These are phyloP conservation scores for Metschnikowia borealis DNA, from an alignment of 805 yeast genomes.

Conservation along the genomic window DNA sequence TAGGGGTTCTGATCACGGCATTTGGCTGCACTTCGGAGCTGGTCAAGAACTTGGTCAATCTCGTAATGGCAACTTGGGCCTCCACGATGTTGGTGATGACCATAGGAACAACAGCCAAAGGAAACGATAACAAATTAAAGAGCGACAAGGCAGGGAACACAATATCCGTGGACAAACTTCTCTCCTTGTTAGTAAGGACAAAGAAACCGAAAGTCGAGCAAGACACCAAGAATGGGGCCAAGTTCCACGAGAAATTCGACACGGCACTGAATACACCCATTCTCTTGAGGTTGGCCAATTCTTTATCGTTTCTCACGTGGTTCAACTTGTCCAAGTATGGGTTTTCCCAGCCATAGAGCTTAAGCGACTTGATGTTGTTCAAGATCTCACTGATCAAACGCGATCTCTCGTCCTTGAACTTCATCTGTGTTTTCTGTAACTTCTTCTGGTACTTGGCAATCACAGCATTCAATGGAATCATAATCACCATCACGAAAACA, in stretches of 20 bases:
- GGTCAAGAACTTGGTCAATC: constrained; percentile 70
- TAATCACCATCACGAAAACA: constrained; percentile 67
- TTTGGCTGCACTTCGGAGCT: constrained; percentile 80
- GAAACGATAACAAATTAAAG: constrained; percentile 86
- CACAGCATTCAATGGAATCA: constrained; percentile 75
- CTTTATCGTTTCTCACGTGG: constrained; percentile 83
- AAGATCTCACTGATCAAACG: constrained; percentile 83
- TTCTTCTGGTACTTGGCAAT: constrained; percentile 65
- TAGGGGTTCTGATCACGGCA: constrained; percentile 55
- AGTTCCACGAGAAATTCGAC: constrained; percentile 71
- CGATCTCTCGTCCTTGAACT: constrained; percentile 85
- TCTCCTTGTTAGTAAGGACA: constrained; percentile 50
- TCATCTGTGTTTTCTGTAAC: constrained; percentile 84
- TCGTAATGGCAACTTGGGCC: constrained; percentile 74
- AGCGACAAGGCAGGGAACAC: constrained; percentile 88
- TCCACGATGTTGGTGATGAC: constrained; percentile 83
- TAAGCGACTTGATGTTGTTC: constrained; percentile 87
- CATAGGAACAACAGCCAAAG: constrained; percentile 88
- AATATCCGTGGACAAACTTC: constrained; percentile 79
- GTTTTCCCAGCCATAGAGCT: constrained; percentile 92
- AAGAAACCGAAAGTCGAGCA: constrained; percentile 85
- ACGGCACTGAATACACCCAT: constrained; percentile 72
- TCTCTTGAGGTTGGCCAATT: constrained; percentile 67
- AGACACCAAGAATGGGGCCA: constrained; percentile 87
- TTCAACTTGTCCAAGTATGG: constrained; percentile 74